Percentiles rank a stretch among this genome's conserved stretches.
Evolutionary conservation across 768 basidiomycete species (phyloP).

Genomic region (Coprinopsis marcescibilis): DNA sequence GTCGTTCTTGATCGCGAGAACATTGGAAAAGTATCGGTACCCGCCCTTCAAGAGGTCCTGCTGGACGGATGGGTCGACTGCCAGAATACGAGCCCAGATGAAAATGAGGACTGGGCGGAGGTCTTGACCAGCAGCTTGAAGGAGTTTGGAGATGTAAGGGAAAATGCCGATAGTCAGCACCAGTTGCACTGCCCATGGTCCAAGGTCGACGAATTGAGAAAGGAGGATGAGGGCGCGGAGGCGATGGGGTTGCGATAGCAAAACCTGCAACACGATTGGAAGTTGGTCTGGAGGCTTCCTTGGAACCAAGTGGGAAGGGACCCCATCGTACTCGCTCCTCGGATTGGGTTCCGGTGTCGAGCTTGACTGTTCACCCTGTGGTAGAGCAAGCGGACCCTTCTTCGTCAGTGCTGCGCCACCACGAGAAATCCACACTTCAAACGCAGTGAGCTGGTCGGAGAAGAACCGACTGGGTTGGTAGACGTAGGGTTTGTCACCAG

Average conservation of each 20-base stretch:
- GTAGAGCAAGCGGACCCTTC: slow-evolving; percentile 69
- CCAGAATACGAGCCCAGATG: slow-evolving; percentile 97
- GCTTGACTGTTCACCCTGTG: slow-evolving; percentile 24
- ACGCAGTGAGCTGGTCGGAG: slow-evolving; percentile 92
- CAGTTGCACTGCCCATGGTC: slow-evolving; percentile 97
- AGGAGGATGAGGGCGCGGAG: slow-evolving; percentile 92
- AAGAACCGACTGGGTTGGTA: slow-evolving; percentile 92
- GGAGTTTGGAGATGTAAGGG: slow-evolving; percentile 94
- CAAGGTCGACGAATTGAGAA: slow-evolving; percentile 96
- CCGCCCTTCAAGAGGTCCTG: slow-evolving; percentile 79
- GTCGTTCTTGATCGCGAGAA: slow-evolving; percentile 66
- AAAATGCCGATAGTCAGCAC: slow-evolving; percentile 97
- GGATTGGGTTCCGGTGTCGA: slow-evolving; percentile 21
- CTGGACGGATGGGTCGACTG: slow-evolving; percentile 92
- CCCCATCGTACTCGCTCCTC: slow-evolving; percentile 25
- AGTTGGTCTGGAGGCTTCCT: slow-evolving; percentile 95
- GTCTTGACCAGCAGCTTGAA: slow-evolving; percentile 92
- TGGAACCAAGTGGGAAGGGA: slow-evolving; percentile 53
- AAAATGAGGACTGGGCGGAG: slow-evolving; percentile 97
- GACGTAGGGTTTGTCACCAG: slow-evolving; percentile 46
- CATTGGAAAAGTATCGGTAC: slow-evolving; percentile 81
- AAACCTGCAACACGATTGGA: slow-evolving; percentile 94
- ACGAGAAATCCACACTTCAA: slow-evolving; percentile 96
- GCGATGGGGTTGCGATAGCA: slow-evolving; percentile 93
- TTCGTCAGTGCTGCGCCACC: slow-evolving; percentile 82